These are phyloP conservation scores for Phoma sp. DNA, from an alignment of 2,329 filamentous ascomycete species.

Conservation along the genomic window DNA sequence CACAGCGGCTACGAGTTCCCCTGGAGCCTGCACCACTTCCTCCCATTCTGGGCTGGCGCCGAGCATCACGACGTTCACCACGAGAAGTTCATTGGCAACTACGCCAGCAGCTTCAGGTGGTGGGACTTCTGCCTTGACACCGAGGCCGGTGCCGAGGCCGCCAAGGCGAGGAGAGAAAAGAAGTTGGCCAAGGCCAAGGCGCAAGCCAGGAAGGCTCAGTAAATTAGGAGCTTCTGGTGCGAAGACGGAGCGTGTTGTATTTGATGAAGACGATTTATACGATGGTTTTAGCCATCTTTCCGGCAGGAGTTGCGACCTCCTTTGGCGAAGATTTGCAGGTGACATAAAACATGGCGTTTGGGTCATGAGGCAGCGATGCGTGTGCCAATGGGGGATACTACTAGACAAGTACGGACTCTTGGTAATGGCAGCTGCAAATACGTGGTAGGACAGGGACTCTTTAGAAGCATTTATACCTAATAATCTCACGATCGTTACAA, in stretches of 20 bases:
- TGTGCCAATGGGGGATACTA: constrained; percentile 22
- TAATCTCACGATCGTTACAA: constrained; percentile 37
- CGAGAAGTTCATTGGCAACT: constrained; percentile 98
- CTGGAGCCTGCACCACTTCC: constrained; percentile 92
- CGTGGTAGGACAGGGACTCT: constrained; percentile 26
- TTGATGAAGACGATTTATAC: constrained; percentile 5
- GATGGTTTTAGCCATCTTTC: constrained; percentile 25
- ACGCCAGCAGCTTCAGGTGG: constrained; percentile 97
- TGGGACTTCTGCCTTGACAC: constrained; percentile 97
- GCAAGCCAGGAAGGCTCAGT: constrained; percentile 63
- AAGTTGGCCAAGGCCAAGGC: constrained; percentile 71
- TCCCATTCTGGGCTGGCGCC: constrained; percentile 97
- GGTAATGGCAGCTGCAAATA: constrained; percentile 37
- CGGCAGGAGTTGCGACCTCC: constrained; percentile 11
- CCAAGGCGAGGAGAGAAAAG: constrained; percentile 80
- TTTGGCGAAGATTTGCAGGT: constrained; percentile 10
- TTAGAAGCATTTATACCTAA: constrained; percentile 36
- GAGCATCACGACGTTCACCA: constrained; percentile 97
- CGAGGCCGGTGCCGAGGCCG: constrained; percentile 86
- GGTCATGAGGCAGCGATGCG: constrained; percentile 22
- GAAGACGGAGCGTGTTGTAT: background rate
- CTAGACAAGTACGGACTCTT: constrained; percentile 20
- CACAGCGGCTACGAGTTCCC: constrained; percentile 99
- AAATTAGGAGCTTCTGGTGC: constrained; percentile 13
- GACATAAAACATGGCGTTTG: constrained; percentile 31